Evolutionary conservation across 352 stramenopile genomes (phyloP), one percentile per base, ranked within the genome.

Genomic region (Phytophthora ramorum): DNA sequence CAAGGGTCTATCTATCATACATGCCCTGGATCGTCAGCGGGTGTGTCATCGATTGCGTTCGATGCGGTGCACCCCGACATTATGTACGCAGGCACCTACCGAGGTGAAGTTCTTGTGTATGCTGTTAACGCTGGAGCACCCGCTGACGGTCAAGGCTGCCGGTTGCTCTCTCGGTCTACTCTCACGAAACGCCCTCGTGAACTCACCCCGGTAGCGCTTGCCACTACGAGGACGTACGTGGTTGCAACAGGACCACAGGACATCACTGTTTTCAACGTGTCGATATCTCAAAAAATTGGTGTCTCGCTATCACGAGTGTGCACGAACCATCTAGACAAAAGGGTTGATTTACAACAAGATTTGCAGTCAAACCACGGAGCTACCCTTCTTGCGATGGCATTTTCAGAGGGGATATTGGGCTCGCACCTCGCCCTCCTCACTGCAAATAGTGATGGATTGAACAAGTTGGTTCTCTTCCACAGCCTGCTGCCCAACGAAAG

Each of bases 71-170:
- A 79, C 6, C 52, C 53, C 0, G 76, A 87, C 1, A 47, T 90
- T n/a, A 26, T 91, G 16, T 91, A 85, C 40, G 58, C 52, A 13
- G 80, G 80, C 0, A 90, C 83, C 0, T 35, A 63, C 0, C 34
- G 63, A n/a, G 80, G 83, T 9, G 76, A 89, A 28, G 32, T 91
- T 12, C 64, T 91, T 5, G 62, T 68, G 14, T 89, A 82, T 35
- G 22, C 37, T 7, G 53, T 80, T 0, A 44, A 55, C 59, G 32
- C 48, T 7, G 49, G 52, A 5, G 41, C 20, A 22, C 22, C 60
- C 26, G 24, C 40, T 45, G 43, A 34, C 17, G 30, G 3, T 13
- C 71, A 49, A 45, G 13, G 16, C 0, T 67, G 75, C 17, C 56
- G 37, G 45, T 26, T 85, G 1, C 35, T 71, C 1, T 68, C 55